phyloP scores from a whole-genome alignment of 768 basidiomycete genomes.

The Trametopsis cervina region DNA sequence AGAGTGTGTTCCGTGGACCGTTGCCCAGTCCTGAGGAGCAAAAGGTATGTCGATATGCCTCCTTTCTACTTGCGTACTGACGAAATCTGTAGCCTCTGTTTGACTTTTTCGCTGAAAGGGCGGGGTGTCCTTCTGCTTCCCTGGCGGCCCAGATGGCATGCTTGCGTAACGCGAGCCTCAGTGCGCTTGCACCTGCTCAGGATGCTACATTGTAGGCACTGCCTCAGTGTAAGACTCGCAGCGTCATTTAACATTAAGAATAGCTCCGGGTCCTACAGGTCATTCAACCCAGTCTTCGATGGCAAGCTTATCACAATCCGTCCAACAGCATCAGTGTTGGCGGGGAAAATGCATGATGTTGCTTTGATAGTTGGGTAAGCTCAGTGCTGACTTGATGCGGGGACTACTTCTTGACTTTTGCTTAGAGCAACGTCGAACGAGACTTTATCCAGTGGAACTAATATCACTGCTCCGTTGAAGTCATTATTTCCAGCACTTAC shows the following conservation, averaged over 20 bases:
- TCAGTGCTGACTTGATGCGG: too few relatives aligned
- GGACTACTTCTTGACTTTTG: too few relatives aligned
- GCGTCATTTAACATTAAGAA: too few relatives aligned
- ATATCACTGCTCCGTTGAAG: constrained; percentile 32
- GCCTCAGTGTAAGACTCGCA: too few relatives aligned
- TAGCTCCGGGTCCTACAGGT: constrained; percentile 37
- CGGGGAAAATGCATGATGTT: constrained; percentile 41
- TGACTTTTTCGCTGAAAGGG: constrained; percentile 39
- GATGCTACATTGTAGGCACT: constrained; percentile 49
- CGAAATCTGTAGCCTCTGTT: constrained; percentile 56
- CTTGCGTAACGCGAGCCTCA: constrained; percentile 42
- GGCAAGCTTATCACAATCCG: constrained; percentile 42
- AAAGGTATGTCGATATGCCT: too few relatives aligned
- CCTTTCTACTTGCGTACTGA: too few relatives aligned
- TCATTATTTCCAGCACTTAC: constrained; percentile 40
- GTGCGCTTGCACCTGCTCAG: constrained; percentile 47
- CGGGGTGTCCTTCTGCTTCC: constrained; percentile 39
- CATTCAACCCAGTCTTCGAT: constrained; percentile 51
- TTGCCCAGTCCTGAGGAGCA: constrained; percentile 46
- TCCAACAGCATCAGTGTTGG: constrained; percentile 39
- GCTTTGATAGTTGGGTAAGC: constrained; percentile 54
- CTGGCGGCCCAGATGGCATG: constrained; percentile 35
- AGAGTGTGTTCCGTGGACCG: constrained; percentile 51
- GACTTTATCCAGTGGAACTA: constrained; percentile 37
- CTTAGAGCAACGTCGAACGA: constrained; percentile 54